phyloP scores from a whole-genome alignment of 202 grass and related monocot genomes.

The Brachypodium distachyon region DNA sequence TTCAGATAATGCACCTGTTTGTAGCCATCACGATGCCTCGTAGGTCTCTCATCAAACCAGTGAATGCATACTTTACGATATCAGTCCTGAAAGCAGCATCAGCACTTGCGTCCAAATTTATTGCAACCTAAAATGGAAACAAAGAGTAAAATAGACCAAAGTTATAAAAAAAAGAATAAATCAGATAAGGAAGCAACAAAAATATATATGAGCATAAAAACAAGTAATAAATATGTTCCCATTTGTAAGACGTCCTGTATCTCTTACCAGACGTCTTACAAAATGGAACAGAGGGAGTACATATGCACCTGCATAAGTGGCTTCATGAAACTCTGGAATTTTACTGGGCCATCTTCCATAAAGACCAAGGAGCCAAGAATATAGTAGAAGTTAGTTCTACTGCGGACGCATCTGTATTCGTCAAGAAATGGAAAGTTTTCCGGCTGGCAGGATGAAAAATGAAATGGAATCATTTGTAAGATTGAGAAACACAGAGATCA shows the following conservation, averaged over 20 bases:
- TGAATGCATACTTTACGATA: slow-evolving; percentile 79
- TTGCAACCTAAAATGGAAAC: slow-evolving; percentile 46
- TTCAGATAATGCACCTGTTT: slow-evolving; percentile 57
- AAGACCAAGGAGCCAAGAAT: slow-evolving; percentile 93
- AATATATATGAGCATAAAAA: neutral
- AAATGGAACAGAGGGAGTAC: too few species aligned
- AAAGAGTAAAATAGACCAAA: slow-evolving; percentile 7
- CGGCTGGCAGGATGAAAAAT: slow-evolving; percentile 36
- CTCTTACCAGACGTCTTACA: too few species aligned
- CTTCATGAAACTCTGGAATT: slow-evolving; percentile 94
- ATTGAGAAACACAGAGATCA: neutral
- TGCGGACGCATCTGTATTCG: slow-evolving; percentile 79
- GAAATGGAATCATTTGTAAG: slow-evolving; percentile 15
- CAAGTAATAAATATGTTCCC: too few species aligned
- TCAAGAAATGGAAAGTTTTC: slow-evolving; percentile 88
- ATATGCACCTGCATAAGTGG: slow-evolving; percentile 78
- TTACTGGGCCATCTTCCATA: slow-evolving; percentile 92
- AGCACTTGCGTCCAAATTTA: slow-evolving; percentile 71
- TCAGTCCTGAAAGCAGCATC: slow-evolving; percentile 78
- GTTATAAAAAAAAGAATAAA: too few species aligned
- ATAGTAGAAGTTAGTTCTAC: slow-evolving; percentile 99
- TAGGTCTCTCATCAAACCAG: slow-evolving; percentile 97
- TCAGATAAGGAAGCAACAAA: neutral
- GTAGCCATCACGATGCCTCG: slow-evolving; percentile 92
- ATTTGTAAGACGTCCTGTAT: too few species aligned